Base-by-base conservation (phyloP, 2,329 filamentous ascomycete genomes). In the Fusarium sp. region DNA sequence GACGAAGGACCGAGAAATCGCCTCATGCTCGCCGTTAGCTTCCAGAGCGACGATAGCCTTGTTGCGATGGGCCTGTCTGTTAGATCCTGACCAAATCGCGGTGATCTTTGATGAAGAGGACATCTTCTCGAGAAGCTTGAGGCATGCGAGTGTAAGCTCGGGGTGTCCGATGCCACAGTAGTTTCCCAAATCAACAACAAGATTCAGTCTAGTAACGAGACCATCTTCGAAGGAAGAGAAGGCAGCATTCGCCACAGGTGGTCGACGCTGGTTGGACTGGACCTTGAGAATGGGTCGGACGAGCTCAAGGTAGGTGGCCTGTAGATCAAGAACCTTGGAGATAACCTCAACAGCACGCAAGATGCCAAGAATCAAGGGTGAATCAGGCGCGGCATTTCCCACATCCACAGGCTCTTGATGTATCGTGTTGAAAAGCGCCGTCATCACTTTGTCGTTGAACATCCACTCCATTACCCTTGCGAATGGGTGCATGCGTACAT, bases 391-490 rank as follows among this genome's bases (percentile, higher is more conserved):
- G 10, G 93, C 88, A 72, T 87, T 89, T 66, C 91, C 88, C 40
- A 97, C 86, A 63, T 92, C 89, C 7, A 86, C 83, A 14, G 90
- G 82, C 71, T 95, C 88, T 77, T 96, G 91, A 71, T 95, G 91
- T 29, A 96, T 88, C 10, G 91, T 88, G 61, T 88, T 85, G 78
- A 97, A 95, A 2, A 99, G 81, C 13, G 90, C 88, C 69, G 87
- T 87, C 74, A 97, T 88, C 20, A 97, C 92, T 69, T 91, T 93
- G 75, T 96, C 93, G 76, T 97, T 97, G 79, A 97, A 97, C 80
- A 99, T 88, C 93, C 96, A 98, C 77, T 99, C 96, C 92, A 98
- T 97, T 14, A 97, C 90, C 64, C 96, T 89, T 3, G 92, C 90
- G 75, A 98, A 99, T 0, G 96, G 95, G 80, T 99, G 96, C 58